Conservation (phyloP, 83 land plant genomes). For the Picea abies region DNA sequence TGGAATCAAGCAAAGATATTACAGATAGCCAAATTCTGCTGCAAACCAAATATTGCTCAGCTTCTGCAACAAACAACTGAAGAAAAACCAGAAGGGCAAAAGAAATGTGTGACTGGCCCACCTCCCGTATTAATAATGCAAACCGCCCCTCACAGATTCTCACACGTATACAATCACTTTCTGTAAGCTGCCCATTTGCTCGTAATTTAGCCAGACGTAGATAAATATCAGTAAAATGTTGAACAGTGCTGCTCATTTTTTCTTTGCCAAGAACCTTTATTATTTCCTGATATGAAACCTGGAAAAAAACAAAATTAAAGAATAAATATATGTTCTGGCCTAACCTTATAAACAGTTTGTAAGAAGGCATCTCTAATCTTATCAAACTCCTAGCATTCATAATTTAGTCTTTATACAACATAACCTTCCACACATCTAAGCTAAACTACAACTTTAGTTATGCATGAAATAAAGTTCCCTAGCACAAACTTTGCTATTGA, state of each 20-base stretch:
- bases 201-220: slow-evolving; percentile 78
- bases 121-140: slow-evolving; percentile 97
- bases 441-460: not conserved
- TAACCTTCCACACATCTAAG: not conserved
- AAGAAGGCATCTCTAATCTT: not conserved
- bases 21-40: slow-evolving; percentile 2
- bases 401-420: not conserved
- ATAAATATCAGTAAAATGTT: slow-evolving; percentile 91
- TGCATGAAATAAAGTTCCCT: not conserved
- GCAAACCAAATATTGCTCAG: not conserved
- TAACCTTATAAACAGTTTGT: not conserved
- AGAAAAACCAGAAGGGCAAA: not conserved
- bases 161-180: slow-evolving; percentile 94
- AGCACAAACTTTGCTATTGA: not conserved
- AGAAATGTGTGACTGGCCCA: slow-evolving; percentile 21
- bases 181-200: slow-evolving; percentile 70
- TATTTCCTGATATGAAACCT: slow-evolving; percentile 89
- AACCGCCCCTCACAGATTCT: slow-evolving; percentile 98
- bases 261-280: slow-evolving; percentile 75
- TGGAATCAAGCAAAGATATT: not conserved
- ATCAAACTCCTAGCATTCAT: not conserved
- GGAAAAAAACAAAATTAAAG: slow-evolving; percentile 13
- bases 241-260: slow-evolving; percentile 83
- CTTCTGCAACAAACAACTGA: not conserved
- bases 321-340: not conserved